These are phyloP conservation scores for Penicillium sp. DNA, from an alignment of 2,329 filamentous ascomycete genomes.

Conservation along the genomic window DNA sequence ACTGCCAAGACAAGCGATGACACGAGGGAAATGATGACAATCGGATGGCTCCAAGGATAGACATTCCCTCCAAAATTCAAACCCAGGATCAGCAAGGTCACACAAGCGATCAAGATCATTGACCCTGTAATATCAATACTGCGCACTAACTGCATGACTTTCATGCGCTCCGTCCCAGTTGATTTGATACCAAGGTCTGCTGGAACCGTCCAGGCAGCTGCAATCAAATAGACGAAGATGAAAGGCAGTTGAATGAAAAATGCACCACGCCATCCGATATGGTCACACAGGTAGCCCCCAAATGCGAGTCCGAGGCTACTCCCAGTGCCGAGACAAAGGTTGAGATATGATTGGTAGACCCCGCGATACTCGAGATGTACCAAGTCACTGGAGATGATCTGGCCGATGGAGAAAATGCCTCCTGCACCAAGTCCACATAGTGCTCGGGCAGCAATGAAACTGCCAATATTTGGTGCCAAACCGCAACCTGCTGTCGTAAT, in stretches of 20 bases:
- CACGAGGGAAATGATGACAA: conserved; percentile 50
- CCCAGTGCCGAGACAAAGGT: conserved; percentile 39
- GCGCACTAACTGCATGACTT: conserved; percentile 45
- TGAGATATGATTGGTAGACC: conserved; percentile 45
- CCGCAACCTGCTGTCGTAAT: conserved; percentile 69
- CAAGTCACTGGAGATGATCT: conserved; percentile 60
- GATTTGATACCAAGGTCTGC: conserved; percentile 47
- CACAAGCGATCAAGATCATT: conserved; percentile 46
- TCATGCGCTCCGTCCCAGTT: conserved; percentile 42
- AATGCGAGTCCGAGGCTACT: conserved; percentile 41
- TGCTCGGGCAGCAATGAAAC: conserved; percentile 69
- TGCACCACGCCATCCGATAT: conserved; percentile 43
- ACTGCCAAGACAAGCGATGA: conserved; percentile 41
- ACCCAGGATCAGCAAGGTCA: conserved; percentile 51
- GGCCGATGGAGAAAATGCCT: conserved; percentile 68
- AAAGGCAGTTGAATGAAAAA: conserved; percentile 53
- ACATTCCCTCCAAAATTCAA: conserved; percentile 56
- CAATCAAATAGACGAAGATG: conserved; percentile 38
- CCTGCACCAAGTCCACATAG: conserved; percentile 72
- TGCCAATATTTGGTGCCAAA: conserved; percentile 64
- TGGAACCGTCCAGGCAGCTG: conserved; percentile 40
- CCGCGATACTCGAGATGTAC: conserved; percentile 66
- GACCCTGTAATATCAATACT: conserved; percentile 53
- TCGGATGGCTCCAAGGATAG: conserved; percentile 51
- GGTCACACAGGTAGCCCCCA: conserved; percentile 42